phyloP scores from a whole-genome alignment of 768 basidiomycete species.

The Pleurotus cornucopiae region DNA sequence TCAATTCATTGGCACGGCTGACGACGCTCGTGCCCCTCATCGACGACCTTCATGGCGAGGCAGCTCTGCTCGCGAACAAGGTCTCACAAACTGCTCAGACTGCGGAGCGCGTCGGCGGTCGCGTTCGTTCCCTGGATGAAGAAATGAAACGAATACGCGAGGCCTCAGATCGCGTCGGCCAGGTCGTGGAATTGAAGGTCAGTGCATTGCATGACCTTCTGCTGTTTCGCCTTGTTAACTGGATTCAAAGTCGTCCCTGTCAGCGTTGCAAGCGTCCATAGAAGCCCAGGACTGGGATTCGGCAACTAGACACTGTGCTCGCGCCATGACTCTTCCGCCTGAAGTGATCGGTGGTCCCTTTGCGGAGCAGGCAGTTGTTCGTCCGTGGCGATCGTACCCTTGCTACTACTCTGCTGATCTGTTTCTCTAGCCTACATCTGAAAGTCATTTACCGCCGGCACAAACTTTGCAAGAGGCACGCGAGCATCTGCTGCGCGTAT shows the following conservation, averaged over 20 bases:
- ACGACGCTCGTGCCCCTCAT: slow-evolving; percentile 57
- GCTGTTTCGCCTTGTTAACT: background rate
- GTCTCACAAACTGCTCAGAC: slow-evolving; percentile 75
- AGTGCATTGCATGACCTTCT: slow-evolving; percentile 9
- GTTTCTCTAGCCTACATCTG: slow-evolving; percentile 74
- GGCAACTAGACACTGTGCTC: slow-evolving; percentile 84
- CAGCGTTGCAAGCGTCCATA: slow-evolving; percentile 65
- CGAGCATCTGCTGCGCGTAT: slow-evolving; percentile 69
- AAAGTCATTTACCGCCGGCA: slow-evolving; percentile 79
- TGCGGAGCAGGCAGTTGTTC: slow-evolving; percentile 82
- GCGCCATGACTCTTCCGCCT: slow-evolving; percentile 81
- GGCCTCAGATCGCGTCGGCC: slow-evolving; percentile 86
- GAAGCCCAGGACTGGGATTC: slow-evolving; percentile 92
- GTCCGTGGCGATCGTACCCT: slow-evolving; percentile 20
- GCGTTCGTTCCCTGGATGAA: slow-evolving; percentile 84
- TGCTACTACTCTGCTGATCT: background rate
- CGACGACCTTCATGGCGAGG: slow-evolving; percentile 58
- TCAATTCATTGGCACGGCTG: slow-evolving; percentile 56
- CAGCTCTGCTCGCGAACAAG: slow-evolving; percentile 46
- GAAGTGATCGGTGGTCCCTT: slow-evolving; percentile 81
- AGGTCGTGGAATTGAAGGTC: slow-evolving; percentile 97
- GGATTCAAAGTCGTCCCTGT: slow-evolving; percentile 31
- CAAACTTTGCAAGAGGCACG: slow-evolving; percentile 79
- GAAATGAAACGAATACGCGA: slow-evolving; percentile 90
- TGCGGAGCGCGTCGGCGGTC: slow-evolving; percentile 87